Base-by-base conservation (phyloP, 148 eudicot species). In the Arbutus unedo region DNA sequence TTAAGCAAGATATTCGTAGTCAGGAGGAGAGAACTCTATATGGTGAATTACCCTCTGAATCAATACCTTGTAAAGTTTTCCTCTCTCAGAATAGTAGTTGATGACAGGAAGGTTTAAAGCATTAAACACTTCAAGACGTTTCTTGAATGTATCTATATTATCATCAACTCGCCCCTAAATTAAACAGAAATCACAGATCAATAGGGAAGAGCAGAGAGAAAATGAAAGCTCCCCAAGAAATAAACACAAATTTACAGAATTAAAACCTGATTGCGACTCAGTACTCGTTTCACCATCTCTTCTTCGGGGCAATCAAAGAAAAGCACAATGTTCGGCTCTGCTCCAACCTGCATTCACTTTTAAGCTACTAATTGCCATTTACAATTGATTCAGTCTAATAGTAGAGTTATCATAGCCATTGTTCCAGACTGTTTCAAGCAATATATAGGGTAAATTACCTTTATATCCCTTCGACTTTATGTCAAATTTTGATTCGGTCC, bases 231-330 rank as follows among this genome's bases (percentile, higher is more conserved):
- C 21, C 6, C 54, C 0, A 18, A 23, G 53, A 10, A 56, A 68
- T 72, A 44, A 66, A 48, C 56, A n/a, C 6, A 50, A 53, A 18
- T 44, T 50, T 2, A 44, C 54, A 3, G 50, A 81, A 16, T 8
- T 78, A 60, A 84, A 82, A 80, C 98, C 97, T 95, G 89, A 62
- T 94, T 94, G 86, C 98, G 97, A 74, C 89, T 90, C 50, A 92
- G 84, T 76, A 94, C 93, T 86, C 98, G 92, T 84, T 91, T 91
- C 87, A 96, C 84, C 98, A 96, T 96, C 87, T 85, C 94, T 80
- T 92, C 95, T 79, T 93, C 93, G 55, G 98, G 93, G 82, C 95
- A 96, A 86, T 96, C 98, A 86, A 96, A 96, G 89, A 96, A 96
- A 78, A 96, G 98, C 85, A 96, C 98, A 73, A 92, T 86, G 81